A percentile compares a stretch with the other conserved stretches of the same genome.
These are phyloP conservation scores for Chaetomiaceae sp. DNA, from an alignment of 2,329 filamentous ascomycete genomes.

Conservation along the genomic window DNA sequence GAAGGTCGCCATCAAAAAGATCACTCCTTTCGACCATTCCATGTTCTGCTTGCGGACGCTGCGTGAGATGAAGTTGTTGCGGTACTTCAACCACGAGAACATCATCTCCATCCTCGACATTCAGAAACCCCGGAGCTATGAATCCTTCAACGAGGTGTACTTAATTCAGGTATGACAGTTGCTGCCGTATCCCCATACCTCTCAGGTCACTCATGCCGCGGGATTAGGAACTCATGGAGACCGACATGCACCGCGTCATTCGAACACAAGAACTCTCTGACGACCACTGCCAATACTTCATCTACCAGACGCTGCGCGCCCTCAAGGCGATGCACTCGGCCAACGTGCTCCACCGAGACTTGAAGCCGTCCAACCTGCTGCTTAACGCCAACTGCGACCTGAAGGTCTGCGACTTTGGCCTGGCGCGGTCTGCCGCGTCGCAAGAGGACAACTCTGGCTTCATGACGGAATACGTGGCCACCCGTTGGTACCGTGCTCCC, in stretches of 20 bases:
- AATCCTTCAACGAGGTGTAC: conserved; percentile 96
- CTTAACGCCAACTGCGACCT: conserved; percentile 98
- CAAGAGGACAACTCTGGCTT: conserved; percentile 99
- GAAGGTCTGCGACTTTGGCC: conserved; percentile 97
- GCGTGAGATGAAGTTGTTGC: conserved; percentile 97
- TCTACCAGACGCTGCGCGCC: conserved; percentile 96
- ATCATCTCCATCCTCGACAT: conserved; percentile 99
- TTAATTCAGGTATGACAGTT: conserved; percentile 77
- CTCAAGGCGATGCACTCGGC: conserved; percentile 99
- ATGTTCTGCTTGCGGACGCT: conserved; percentile 97
- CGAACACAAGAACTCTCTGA: conserved; percentile 97
- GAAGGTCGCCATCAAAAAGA: conserved; percentile 99
- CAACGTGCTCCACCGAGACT: conserved; percentile 92
- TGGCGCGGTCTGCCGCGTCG: conserved; percentile 90
- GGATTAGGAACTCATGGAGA: conserved; percentile 91
- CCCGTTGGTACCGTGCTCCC: conserved; percentile 96
- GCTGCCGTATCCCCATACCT: background rate
- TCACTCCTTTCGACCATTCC: conserved; percentile 97
- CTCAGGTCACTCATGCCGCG: conserved; percentile 19
- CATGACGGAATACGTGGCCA: conserved; percentile 99
- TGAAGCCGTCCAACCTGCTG: conserved; percentile 95
- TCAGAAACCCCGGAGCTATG: conserved; percentile 94
- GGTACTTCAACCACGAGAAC: conserved; percentile 99
- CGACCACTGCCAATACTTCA: conserved; percentile 99
- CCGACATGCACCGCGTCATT: conserved; percentile 98